These are phyloP conservation scores for Cystobasidium slooffiae DNA, from an alignment of 1,284 basidiomycete genomes.

Conservation along the genomic window DNA sequence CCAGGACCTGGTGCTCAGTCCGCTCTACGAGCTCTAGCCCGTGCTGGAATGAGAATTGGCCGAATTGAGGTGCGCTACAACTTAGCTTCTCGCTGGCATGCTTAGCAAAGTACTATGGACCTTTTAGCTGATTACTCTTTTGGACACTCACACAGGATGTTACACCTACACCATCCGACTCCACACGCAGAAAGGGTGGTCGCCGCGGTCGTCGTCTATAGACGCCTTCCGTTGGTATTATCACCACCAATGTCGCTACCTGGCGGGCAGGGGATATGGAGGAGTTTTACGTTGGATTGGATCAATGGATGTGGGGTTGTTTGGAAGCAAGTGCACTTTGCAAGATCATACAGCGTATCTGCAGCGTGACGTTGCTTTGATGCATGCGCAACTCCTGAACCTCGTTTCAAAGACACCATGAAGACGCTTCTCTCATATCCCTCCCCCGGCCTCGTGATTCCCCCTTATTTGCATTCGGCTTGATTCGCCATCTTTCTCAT, in stretches of 20 bases:
- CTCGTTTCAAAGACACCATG: background rate
- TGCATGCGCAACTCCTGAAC: no score
- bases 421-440: background rate
- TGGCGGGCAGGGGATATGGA: slow-evolving; percentile 37
- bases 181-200: slow-evolving; percentile 86
- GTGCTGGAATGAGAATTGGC: slow-evolving; percentile 97
- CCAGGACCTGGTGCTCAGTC: slow-evolving; percentile 98
- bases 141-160: slow-evolving; percentile 62
- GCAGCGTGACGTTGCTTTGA: no score
- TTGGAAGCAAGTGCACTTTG: background rate
- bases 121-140: background rate
- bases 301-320: background rate
- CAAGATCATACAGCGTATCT: no score
- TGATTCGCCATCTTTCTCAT: background rate
- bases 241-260: slow-evolving; percentile 34
- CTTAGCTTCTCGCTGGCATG: background rate
- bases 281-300: background rate
- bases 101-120: background rate
- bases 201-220: slow-evolving; percentile 46
- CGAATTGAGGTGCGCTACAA: slow-evolving; percentile 76
- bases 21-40: slow-evolving; percentile 96
- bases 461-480: slow-evolving; percentile 1
- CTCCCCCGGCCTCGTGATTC: slow-evolving; percentile 34
- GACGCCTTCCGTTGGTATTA: slow-evolving; percentile 14
- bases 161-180: slow-evolving; percentile 95